These are phyloP conservation scores for Claviceps arundinis DNA, from an alignment of 2,329 filamentous ascomycete genomes.

Conservation along the genomic window DNA sequence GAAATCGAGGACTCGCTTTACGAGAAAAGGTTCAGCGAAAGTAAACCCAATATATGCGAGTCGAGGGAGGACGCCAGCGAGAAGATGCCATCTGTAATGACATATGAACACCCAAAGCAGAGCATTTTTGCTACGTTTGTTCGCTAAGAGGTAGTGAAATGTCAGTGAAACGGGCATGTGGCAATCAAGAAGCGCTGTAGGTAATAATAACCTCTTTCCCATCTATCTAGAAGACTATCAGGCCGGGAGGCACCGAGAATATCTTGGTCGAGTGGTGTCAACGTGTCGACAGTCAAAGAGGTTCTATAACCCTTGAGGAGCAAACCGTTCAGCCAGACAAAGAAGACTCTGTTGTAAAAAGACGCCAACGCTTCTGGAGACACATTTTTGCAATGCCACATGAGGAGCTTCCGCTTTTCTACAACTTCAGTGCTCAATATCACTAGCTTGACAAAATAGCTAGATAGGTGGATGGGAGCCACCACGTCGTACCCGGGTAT, in stretches of 20 bases:
- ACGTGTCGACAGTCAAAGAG: neutral
- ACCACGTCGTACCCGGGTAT: slow-evolving; percentile 11
- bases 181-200: neutral
- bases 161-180: neutral
- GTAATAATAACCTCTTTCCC: neutral
- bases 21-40: slow-evolving; percentile 30
- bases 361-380: neutral
- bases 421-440: slow-evolving; percentile 11
- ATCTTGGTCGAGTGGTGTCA: slow-evolving; percentile 1
- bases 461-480: slow-evolving; percentile 13
- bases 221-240: neutral
- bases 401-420: neutral
- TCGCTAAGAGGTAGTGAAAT: slow-evolving; percentile 2
- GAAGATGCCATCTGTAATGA: slow-evolving; percentile 15
- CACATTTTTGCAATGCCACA: neutral
- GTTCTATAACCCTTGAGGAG: slow-evolving; percentile 1
- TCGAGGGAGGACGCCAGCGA: slow-evolving; percentile 21
- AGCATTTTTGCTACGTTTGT: slow-evolving; percentile 11
- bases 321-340: neutral
- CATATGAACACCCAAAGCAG: slow-evolving; percentile 12
- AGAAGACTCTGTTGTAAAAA: neutral
- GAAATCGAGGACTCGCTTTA: slow-evolving; percentile 21
- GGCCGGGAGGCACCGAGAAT: neutral
- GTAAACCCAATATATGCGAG: slow-evolving; percentile 23
- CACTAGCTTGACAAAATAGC: slow-evolving; percentile 15